These are phyloP conservation scores for Zizania latifolia DNA, from an alignment of 176 grass and related monocot species.

Conservation along the genomic window DNA sequence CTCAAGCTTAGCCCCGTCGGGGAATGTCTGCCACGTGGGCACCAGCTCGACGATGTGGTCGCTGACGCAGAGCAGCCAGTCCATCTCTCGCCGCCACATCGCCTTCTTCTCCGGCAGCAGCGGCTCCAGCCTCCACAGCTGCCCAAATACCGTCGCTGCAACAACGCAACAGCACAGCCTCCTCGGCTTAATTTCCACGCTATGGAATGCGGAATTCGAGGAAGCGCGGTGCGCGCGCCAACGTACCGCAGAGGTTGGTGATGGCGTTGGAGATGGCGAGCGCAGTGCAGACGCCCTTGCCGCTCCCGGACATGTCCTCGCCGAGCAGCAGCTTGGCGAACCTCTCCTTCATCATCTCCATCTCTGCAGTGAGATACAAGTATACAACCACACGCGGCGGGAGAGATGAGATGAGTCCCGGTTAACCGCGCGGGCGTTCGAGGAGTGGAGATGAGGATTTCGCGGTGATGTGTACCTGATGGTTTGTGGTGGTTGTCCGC, in stretches of 20 bases:
- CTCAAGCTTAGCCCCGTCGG: constrained; percentile 80
- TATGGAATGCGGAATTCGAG: too few species aligned
- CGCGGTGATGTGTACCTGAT: constrained; percentile 22
- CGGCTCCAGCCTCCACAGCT: constrained; percentile 88
- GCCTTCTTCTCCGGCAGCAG: constrained; percentile 78
- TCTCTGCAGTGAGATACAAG: too few species aligned
- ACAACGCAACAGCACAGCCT: too few species aligned
- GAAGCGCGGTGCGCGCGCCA: too few species aligned
- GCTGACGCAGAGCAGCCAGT: constrained; percentile 89
- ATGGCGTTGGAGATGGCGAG: constrained; percentile 93
- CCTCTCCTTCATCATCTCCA: constrained; percentile 96
- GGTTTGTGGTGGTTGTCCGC: not conserved
- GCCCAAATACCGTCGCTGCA: constrained; percentile 83
- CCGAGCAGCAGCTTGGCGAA: constrained; percentile 93
- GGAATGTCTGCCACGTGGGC: constrained; percentile 88
- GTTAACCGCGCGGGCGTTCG: too few species aligned
- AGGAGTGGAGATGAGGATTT: not conserved
- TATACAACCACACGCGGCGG: not conserved
- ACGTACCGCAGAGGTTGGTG: constrained; percentile 98
- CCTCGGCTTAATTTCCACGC: too few species aligned
- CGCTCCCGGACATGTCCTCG: constrained; percentile 96
- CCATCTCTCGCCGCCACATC: constrained; percentile 94
- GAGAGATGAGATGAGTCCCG: not conserved
- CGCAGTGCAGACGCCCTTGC: constrained; percentile 93
- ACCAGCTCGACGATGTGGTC: constrained; percentile 87